phyloP scores from a whole-genome alignment of 495 filamentous ascomycete genomes.

The Aspergillus conjunctus region DNA sequence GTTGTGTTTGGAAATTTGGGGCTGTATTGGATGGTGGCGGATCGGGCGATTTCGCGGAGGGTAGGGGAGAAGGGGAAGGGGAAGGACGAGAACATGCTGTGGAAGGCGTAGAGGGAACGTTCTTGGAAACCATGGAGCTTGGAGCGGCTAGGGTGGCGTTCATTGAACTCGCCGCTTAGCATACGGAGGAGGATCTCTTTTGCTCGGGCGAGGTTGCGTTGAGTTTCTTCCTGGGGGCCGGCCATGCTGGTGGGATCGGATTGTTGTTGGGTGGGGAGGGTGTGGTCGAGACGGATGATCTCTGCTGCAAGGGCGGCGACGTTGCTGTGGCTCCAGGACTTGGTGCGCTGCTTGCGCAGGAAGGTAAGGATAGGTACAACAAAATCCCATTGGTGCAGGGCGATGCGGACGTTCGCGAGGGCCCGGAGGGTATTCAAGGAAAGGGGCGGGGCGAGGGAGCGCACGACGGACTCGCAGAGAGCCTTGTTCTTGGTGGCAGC shows the following conservation, averaged over 20 bases:
- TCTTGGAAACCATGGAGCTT: slow-evolving; percentile 30
- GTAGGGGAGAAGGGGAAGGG: slow-evolving; percentile 22
- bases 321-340: slow-evolving; percentile 54
- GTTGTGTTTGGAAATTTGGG: slow-evolving; percentile 7
- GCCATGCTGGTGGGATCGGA: background rate
- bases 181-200: slow-evolving; percentile 38
- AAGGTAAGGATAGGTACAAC: slow-evolving; percentile 47
- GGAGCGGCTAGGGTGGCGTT: slow-evolving; percentile 20
- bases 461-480: slow-evolving; percentile 49
- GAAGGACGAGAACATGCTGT: slow-evolving; percentile 31
- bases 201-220: slow-evolving; percentile 27
- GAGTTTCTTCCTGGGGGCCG: background rate
- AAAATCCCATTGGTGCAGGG: slow-evolving; percentile 48
- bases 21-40: slow-evolving; percentile 20
- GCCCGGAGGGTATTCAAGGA: slow-evolving; percentile 50
- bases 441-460: slow-evolving; percentile 40
- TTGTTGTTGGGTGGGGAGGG: slow-evolving; percentile 19
- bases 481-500: slow-evolving; percentile 49
- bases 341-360: slow-evolving; percentile 39
- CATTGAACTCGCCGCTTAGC: slow-evolving; percentile 38
- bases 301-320: slow-evolving; percentile 44
- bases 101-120: slow-evolving; percentile 31
- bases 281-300: slow-evolving; percentile 42
- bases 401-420: slow-evolving; percentile 53
- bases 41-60: slow-evolving; percentile 21